Evolutionary conservation across 1,284 basidiomycete species (phyloP).

Genomic region (Leccinum pachyderme): DNA sequence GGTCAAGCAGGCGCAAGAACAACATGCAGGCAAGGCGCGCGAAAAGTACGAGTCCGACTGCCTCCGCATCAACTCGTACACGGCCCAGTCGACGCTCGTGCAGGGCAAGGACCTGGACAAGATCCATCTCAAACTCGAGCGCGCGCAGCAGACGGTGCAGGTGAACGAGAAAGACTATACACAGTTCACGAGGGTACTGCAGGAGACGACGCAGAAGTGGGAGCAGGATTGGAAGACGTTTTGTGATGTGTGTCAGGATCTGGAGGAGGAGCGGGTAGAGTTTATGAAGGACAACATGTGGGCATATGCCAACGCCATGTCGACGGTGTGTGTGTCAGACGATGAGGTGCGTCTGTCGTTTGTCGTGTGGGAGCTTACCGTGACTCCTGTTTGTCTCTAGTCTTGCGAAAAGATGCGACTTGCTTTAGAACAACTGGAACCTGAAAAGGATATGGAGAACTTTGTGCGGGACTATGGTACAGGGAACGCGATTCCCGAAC

Average conservation of each 20-base stretch:
- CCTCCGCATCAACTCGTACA: constrained; percentile 92
- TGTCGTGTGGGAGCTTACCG: not conserved
- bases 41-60: constrained; percentile 96
- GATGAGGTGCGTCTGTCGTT: constrained; percentile 73
- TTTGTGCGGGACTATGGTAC: constrained; percentile 86
- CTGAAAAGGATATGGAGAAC: constrained; percentile 79
- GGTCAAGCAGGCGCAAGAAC: constrained; percentile 80
- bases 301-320: constrained; percentile 95
- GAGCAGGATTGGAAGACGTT: constrained; percentile 93
- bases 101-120: constrained; percentile 96
- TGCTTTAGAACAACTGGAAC: constrained; percentile 79
- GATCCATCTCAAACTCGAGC: constrained; percentile 83
- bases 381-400: constrained; percentile 39
- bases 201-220: constrained; percentile 85
- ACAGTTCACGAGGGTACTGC: constrained; percentile 81
- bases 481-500: constrained; percentile 80
- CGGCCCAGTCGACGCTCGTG: constrained; percentile 88
- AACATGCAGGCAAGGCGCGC: constrained; percentile 82
- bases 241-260: constrained; percentile 92
- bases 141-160: constrained; percentile 86
- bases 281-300: constrained; percentile 96
- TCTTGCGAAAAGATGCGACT: constrained; percentile 87
- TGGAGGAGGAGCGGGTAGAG: constrained; percentile 92
- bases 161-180: constrained; percentile 90
- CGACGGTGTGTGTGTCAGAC: constrained; percentile 93